Evolutionary conservation across 768 basidiomycete genomes (phyloP).

Genomic region (Gyrodon lividus): DNA sequence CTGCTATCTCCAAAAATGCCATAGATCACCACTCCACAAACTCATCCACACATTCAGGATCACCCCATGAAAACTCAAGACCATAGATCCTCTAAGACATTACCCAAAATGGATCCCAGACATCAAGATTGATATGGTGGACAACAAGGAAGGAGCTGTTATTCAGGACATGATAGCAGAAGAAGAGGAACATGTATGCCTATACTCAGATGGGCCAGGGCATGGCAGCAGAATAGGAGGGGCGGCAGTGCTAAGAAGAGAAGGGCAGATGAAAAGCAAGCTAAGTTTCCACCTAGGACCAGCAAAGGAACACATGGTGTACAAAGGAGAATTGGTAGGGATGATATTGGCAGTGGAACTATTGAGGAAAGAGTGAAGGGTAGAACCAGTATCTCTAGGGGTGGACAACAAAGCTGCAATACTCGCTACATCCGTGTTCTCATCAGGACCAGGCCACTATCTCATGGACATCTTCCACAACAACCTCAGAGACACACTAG

Average conservation of each 20-base stretch:
- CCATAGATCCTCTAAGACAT: conserved; percentile 8
- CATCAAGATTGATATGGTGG: neutral
- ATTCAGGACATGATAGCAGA: conserved; percentile 1
- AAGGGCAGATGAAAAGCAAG: neutral
- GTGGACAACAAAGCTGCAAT: neutral
- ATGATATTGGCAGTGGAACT: conserved; percentile 27
- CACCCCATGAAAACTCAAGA: conserved; percentile 11
- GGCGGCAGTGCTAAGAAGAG: conserved; percentile 23
- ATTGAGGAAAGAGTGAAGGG: conserved; percentile 1
- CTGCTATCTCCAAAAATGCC: neutral
- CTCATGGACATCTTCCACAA: neutral
- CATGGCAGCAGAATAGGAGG: conserved; percentile 27
- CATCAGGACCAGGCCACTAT: neutral
- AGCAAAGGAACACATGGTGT: conserved; percentile 9
- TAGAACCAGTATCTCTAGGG: neutral
- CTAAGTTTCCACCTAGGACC: conserved; percentile 23
- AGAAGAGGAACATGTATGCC: neutral
- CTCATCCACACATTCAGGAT: conserved; percentile 13
- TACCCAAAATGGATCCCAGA: conserved; percentile 11
- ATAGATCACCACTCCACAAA: conserved; percentile 24
- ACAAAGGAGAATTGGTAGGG: conserved; percentile 33
- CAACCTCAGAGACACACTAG: neutral
- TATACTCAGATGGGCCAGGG: conserved; percentile 33
- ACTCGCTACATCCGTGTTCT: neutral
- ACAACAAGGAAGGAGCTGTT: conserved; percentile 7